Percentiles rank a stretch among this genome's conserved stretches.
Conservation (phyloP, 768 basidiomycete genomes). For the Serendipita sp. region DNA sequence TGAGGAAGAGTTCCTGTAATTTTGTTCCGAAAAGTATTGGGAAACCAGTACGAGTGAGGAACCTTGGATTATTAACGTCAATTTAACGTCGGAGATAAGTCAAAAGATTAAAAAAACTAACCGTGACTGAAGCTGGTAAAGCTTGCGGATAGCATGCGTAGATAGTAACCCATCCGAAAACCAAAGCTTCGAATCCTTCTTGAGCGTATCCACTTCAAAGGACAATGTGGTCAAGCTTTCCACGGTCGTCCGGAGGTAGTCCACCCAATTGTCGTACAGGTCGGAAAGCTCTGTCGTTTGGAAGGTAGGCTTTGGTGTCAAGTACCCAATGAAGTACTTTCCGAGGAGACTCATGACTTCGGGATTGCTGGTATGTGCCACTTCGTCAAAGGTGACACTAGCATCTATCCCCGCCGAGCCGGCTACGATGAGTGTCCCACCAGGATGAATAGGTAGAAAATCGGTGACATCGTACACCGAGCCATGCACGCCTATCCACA, state of each 20-base stretch:
- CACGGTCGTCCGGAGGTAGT: not conserved
- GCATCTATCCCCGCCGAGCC: not conserved
- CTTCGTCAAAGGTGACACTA: not conserved
- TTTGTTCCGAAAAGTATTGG: not conserved
- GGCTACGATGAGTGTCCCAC: not conserved
- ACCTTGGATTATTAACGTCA: not conserved
- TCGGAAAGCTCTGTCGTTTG: not conserved
- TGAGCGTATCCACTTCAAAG: not conserved
- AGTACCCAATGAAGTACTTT: not conserved
- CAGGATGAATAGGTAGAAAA: not conserved
- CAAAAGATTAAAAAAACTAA: not conserved
- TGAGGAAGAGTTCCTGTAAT: not conserved
- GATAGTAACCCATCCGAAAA: not conserved
- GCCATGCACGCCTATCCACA: not conserved
- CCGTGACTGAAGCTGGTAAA: not conserved
- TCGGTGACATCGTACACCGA: not conserved
- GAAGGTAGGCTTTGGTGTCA: not conserved
- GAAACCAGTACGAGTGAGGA: not conserved
- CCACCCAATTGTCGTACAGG: not conserved
- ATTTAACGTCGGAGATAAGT: not conserved
- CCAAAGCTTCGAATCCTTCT: not conserved
- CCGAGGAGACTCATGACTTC: not conserved
- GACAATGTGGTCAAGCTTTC: not conserved
- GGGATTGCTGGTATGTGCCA: not conserved
- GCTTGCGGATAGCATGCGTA: not conserved